Evolutionary conservation across 2,329 filamentous ascomycete genomes (phyloP), one percentile per base, ranked within the genome.

Genomic region (Chalara sp.): DNA sequence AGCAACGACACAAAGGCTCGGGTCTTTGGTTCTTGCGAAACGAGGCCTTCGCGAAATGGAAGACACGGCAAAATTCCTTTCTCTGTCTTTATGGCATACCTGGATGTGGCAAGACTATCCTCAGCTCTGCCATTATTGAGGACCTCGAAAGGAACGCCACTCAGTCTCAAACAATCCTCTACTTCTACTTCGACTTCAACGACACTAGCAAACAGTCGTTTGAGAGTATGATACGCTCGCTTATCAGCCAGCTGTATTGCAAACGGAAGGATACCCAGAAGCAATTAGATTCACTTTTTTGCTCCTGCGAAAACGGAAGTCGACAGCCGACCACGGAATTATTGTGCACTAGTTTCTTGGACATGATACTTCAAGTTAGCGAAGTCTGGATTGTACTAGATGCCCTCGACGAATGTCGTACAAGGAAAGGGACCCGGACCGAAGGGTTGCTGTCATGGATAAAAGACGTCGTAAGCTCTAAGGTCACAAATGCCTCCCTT

Each of bases 101-200:
- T n/a, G 70, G 70, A 44, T 72, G 69, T 44, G 69, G 71, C 7
- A 72, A 72, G 54, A 72, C 68, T 0, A 59, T 72, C 47, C 60
- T 72, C 0, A 65, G 63, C 49, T 69, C 66, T 7, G 67, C 61
- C 3, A 53, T 71, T 21, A 58, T 71, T 11, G 47, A 67, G 30
- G 31, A 49, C 33, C n/a, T 56, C 29, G 21, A 21, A 21, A 21
- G 21, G 21, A 21, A 2, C 3, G 2, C 21, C 21, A 3, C n/a
- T n/a, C n/a, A 21, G 3, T 21, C 21, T 21, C 21, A 2, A 3
- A 21, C 21, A 21, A 21, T 3, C 21, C 21, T 21, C 21, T 68
- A 67, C 47, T 70, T 68, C 55, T 68, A 66, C 50, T 71, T 70
- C 40, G 63, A 65, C 46, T 73, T 72, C 56, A 70, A 62, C 6